phyloP scores from a whole-genome alignment of 1,284 basidiomycete genomes.

The Takashimella koratensis region DNA sequence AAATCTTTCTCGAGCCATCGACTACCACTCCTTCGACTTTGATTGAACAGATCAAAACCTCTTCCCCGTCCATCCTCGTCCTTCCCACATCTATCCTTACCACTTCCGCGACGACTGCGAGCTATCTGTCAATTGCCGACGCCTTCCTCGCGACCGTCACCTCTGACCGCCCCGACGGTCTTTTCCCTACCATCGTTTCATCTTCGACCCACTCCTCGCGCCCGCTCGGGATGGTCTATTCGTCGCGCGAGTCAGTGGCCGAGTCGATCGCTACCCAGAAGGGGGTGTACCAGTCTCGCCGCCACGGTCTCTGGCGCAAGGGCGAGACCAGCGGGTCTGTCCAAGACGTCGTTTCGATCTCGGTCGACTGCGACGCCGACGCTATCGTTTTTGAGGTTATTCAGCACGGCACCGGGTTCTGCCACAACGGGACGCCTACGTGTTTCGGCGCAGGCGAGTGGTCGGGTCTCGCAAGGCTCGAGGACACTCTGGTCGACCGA shows the following conservation, averaged over 20 bases:
- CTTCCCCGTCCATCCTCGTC: conserved; percentile 67
- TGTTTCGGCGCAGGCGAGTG: conserved; percentile 65
- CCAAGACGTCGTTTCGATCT: conserved; percentile 79
- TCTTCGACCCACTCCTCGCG: conserved; percentile 68
- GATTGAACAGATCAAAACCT: conserved; percentile 59
- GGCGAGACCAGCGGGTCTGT: conserved; percentile 94
- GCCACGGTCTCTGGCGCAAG: conserved; percentile 95
- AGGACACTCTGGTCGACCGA: conserved; percentile 73
- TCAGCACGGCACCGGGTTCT: conserved; percentile 90
- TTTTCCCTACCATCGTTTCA: conserved; percentile 84
- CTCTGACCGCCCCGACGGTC: conserved; percentile 86
- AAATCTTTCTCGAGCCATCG: conserved; percentile 58
- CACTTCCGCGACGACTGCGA: conserved; percentile 54
- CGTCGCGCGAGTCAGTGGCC: conserved; percentile 80
- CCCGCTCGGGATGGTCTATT: conserved; percentile 92
- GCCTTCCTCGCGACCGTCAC: conserved; percentile 76
- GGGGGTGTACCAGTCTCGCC: conserved; percentile 94
- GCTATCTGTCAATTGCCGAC: conserved; percentile 72
- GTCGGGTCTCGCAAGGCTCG: conserved; percentile 74
- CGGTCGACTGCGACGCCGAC: conserved; percentile 90
- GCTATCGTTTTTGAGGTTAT: conserved; percentile 86
- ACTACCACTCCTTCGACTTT: conserved; percentile 51
- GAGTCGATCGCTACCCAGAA: conserved; percentile 84
- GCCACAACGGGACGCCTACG: conserved; percentile 78
- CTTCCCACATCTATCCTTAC: conserved; percentile 71